Evolutionary conservation across 2,329 filamentous ascomycete genomes (phyloP).

Genomic region (Cryphonectria japonica): DNA sequence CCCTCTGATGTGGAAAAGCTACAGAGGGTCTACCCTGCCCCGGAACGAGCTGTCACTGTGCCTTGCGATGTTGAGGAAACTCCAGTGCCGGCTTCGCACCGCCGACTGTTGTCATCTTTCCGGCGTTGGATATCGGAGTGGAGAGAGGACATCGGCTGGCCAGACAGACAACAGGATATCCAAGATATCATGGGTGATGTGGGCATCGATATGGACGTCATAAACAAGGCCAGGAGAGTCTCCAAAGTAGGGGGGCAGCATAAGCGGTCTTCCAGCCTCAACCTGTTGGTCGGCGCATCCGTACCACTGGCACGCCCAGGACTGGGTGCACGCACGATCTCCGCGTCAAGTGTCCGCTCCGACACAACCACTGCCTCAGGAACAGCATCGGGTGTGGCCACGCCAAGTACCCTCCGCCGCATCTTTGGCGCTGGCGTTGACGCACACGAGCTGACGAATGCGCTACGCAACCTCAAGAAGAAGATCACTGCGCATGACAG

Average conservation of each 20-base stretch:
- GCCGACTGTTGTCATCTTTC: constrained; percentile 22
- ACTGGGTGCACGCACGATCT: constrained; percentile 15
- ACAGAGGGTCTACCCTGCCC: not conserved
- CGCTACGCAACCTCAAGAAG: constrained; percentile 23
- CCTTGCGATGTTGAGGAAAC: constrained; percentile 17
- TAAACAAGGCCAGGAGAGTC: constrained; percentile 17
- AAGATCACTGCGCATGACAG: constrained; percentile 19
- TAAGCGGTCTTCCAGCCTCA: constrained; percentile 14
- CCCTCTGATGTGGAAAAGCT: constrained; percentile 2
- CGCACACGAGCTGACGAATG: constrained; percentile 23
- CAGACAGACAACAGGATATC: constrained; percentile 25
- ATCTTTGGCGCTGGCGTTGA: constrained; percentile 26
- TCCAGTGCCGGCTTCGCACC: constrained; percentile 22
- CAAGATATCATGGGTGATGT: constrained; percentile 25
- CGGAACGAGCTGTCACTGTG: not conserved
- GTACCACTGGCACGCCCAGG: constrained; percentile 24
- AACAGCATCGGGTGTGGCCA: constrained; percentile 13
- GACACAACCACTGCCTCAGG: constrained; percentile 7
- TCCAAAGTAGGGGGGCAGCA: constrained; percentile 17
- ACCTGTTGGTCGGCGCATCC: constrained; percentile 11
- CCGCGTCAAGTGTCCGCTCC: not conserved
- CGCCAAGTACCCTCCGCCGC: constrained; percentile 16
- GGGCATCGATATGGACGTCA: constrained; percentile 24
- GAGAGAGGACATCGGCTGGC: constrained; percentile 23
- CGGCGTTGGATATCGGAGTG: constrained; percentile 20